Percentiles rank a stretch among this genome's conserved stretches.
Conservation (phyloP, 768 basidiomycete genomes). For the Kwoniella botswanensis region DNA sequence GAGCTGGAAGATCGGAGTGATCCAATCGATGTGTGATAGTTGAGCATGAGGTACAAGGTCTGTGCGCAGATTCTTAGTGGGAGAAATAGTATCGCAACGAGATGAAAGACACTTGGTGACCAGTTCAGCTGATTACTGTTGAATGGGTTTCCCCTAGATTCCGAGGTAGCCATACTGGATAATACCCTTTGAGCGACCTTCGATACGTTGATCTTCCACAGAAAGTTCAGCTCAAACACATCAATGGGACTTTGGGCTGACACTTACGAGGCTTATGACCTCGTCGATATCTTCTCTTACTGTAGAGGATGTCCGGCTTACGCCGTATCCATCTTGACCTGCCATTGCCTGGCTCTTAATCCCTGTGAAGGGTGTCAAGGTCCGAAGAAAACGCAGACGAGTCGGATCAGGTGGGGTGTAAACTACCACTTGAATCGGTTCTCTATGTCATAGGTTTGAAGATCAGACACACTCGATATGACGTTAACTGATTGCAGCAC, state of each 20-base stretch:
- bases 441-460: neutral
- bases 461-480: neutral
- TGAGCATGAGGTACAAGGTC: neutral
- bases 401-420: slow-evolving; percentile 66
- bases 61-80: slow-evolving; percentile 4
- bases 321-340: slow-evolving; percentile 29
- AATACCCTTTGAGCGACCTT: slow-evolving; percentile 2
- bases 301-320: neutral
- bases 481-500: neutral
- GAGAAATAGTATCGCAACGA: neutral
- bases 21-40: neutral
- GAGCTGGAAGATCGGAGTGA: slow-evolving; percentile 3
- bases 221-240: neutral
- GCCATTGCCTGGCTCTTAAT: slow-evolving; percentile 1
- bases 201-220: slow-evolving; percentile 3
- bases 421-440: slow-evolving; percentile 58
- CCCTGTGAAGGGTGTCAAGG: slow-evolving; percentile 54
- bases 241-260: neutral
- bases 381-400: slow-evolving; percentile 72
- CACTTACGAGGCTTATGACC: slow-evolving; percentile 32
- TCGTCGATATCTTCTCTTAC: slow-evolving; percentile 23
- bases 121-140: neutral
- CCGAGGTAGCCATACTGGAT: neutral
- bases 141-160: neutral
- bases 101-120: neutral